phyloP scores from a whole-genome alignment of 306 rosid genomes.

The Inga oerstediana region DNA sequence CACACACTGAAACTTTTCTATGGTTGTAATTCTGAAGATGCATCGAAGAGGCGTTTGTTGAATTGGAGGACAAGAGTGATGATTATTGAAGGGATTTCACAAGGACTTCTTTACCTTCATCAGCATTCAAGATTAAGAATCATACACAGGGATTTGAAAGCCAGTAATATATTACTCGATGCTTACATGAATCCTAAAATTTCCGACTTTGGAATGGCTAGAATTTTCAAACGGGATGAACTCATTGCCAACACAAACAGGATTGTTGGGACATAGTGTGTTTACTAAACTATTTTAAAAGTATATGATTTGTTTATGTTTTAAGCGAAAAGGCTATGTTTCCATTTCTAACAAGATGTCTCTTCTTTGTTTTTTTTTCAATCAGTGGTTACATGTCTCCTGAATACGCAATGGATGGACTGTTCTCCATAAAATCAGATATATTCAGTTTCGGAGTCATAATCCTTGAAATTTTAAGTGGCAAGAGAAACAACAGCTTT shows the following conservation, averaged over 20 bases:
- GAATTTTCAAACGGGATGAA: conserved; percentile 26
- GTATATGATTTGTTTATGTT: not conserved
- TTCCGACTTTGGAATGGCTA: conserved; percentile 36
- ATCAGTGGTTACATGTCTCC: conserved; percentile 1
- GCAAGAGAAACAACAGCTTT: conserved; percentile 34
- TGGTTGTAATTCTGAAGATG: not conserved
- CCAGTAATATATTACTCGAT: conserved; percentile 37
- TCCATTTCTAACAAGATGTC: not conserved
- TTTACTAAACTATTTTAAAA: not conserved
- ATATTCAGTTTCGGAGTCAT: conserved; percentile 37
- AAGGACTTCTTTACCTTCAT: conserved; percentile 32
- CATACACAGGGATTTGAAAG: conserved; percentile 38
- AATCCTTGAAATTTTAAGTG: conserved; percentile 39
- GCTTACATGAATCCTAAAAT: conserved; percentile 35
- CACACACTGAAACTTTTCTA: not conserved
- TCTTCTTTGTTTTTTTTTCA: not conserved
- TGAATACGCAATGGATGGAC: conserved; percentile 31
- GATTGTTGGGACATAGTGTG: conserved; percentile 40
- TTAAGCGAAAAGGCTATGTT: not conserved
- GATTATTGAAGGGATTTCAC: conserved; percentile 31
- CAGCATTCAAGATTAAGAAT: conserved; percentile 18
- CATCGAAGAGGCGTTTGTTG: not conserved
- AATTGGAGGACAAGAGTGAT: conserved; percentile 14
- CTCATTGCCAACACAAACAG: conserved; percentile 19
- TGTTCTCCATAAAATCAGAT: conserved; percentile 37